phyloP scores from a whole-genome alignment of 768 basidiomycete genomes.

The Nidula microcarpa region DNA sequence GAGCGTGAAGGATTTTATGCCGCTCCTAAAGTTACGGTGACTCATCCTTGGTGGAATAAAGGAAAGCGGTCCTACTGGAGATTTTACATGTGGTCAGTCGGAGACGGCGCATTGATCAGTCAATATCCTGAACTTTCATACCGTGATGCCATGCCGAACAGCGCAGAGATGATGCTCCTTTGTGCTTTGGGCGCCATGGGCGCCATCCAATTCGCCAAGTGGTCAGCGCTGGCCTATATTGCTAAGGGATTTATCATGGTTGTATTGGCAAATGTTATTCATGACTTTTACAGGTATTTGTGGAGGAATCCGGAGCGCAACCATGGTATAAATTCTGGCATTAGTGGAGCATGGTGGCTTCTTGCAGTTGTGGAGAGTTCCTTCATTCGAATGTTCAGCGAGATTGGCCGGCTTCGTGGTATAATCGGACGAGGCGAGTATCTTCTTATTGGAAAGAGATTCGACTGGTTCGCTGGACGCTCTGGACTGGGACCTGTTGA shows the following conservation, averaged over 20 bases:
- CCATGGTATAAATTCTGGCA: constrained; percentile 23
- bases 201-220: constrained; percentile 9
- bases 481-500: constrained; percentile 31
- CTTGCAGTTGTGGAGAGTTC: constrained; percentile 46
- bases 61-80: constrained; percentile 44
- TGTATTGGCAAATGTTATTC: constrained; percentile 36
- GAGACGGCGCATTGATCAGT: constrained; percentile 49
- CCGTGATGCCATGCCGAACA: constrained; percentile 42
- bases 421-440: constrained; percentile 41
- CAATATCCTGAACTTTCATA: constrained; percentile 46
- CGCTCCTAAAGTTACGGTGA: constrained; percentile 46
- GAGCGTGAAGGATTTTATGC: constrained; percentile 40
- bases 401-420: constrained; percentile 44
- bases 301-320: constrained; percentile 34
- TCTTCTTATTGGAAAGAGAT: constrained; percentile 31
- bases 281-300: constrained; percentile 49
- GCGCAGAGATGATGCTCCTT: constrained; percentile 39
- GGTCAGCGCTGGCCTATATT: constrained; percentile 4
- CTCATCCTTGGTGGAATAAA: constrained; percentile 56
- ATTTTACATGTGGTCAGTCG: constrained; percentile 58
- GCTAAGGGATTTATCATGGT: constrained; percentile 21
- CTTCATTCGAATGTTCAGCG: constrained; percentile 47
- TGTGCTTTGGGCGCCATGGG: constrained; percentile 10
- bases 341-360: constrained; percentile 32
- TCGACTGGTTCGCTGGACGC: constrained; percentile 54